Evolutionary conservation across 495 filamentous ascomycete species (phyloP).

Genomic region (Thozetella sp.): DNA sequence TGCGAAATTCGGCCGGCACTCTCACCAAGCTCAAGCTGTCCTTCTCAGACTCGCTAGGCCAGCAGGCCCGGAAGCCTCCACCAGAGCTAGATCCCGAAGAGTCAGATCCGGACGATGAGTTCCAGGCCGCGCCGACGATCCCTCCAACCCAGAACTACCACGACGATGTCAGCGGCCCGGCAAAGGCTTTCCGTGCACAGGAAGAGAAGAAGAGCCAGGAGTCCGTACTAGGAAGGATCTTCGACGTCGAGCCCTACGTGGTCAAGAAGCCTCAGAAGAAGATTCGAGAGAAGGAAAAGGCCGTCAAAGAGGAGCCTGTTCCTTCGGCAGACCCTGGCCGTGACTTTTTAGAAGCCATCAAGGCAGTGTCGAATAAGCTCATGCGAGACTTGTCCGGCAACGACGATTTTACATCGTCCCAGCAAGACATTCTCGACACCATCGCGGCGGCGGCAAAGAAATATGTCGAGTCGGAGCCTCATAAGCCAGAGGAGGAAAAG

Average conservation of each 20-base stretch:
- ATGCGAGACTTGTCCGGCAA: slow-evolving; percentile 29
- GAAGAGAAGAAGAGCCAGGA: slow-evolving; percentile 58
- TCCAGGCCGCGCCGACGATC: slow-evolving; percentile 25
- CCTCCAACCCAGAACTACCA: slow-evolving; percentile 10
- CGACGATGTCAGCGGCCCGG: slow-evolving; percentile 32
- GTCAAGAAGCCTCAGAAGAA: slow-evolving; percentile 22
- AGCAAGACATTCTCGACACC: slow-evolving; percentile 38
- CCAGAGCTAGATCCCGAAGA: slow-evolving; percentile 50
- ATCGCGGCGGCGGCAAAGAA: slow-evolving; percentile 45
- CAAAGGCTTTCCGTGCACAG: slow-evolving; percentile 38
- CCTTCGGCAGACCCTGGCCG: slow-evolving; percentile 23
- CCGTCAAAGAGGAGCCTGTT: slow-evolving; percentile 18
- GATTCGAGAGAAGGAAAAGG: slow-evolving; percentile 27
- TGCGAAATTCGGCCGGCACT: slow-evolving; percentile 49
- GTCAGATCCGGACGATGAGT: slow-evolving; percentile 51
- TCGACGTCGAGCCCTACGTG: slow-evolving; percentile 43
- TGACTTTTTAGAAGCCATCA: slow-evolving; percentile 44
- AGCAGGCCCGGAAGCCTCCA: slow-evolving; percentile 51
- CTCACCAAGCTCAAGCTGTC: slow-evolving; percentile 58
- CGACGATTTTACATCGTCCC: slow-evolving; percentile 19
- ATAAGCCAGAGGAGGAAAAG: slow-evolving; percentile 4
- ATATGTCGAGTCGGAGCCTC: slow-evolving; percentile 37
- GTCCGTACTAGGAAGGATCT: slow-evolving; percentile 52
- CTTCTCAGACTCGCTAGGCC: slow-evolving; percentile 52
- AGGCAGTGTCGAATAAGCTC: slow-evolving; percentile 30